Evolutionary conservation across 2,329 filamentous ascomycete species (phyloP), one percentile per base, ranked within the genome.

Genomic region (Polychaeton citri): DNA sequence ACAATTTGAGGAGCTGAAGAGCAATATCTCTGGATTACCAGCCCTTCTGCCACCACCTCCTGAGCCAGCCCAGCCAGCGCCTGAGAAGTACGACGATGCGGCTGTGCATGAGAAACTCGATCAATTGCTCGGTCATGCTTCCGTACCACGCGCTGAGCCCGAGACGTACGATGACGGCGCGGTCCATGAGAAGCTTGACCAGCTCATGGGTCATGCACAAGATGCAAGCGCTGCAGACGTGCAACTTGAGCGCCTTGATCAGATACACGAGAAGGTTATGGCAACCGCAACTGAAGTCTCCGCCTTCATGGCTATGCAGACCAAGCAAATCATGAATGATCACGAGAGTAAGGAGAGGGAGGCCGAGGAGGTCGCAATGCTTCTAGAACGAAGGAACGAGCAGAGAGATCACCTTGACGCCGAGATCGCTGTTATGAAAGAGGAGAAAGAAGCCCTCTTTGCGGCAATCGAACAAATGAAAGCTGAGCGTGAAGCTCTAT

Each of bases 181-280:
- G 19, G 46, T 58, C 17, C 55, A 57, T 34, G 55, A 58, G 40
- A 66, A 68, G 49, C 63, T 69, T 12, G 63, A 68, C 45, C 62
- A 63, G 45, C 59, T 75, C 17, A 61, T 85, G 28, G 72, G 72
- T 34, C 75, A 82, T 51, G 75, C 72, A 20, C 68, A 75, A 18
- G 69, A 73, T 15, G 72, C 82, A 0, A 72, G 72, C 35, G 78
- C 84, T 51, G 76, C 81, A 1, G 73, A 84, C 21, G 68, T 71
- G 4, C 83, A 87, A 47, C 72, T 95, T 32, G 79, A 81, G 43
- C 82, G 83, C 17, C 71, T 98, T 4, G 85, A 95, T 46, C 74
- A 86, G 56, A 90, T 96, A 34, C 85, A 95, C 51, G 72, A 81
- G 44, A 82, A 93, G 47, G 85, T 98, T 38, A 75, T 84, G 54